A percentile compares a stretch with the other conserved stretches of the same genome.
These are phyloP conservation scores for Sanghuangporus baumii DNA, from an alignment of 1,284 basidiomycete genomes.

Conservation along the genomic window DNA sequence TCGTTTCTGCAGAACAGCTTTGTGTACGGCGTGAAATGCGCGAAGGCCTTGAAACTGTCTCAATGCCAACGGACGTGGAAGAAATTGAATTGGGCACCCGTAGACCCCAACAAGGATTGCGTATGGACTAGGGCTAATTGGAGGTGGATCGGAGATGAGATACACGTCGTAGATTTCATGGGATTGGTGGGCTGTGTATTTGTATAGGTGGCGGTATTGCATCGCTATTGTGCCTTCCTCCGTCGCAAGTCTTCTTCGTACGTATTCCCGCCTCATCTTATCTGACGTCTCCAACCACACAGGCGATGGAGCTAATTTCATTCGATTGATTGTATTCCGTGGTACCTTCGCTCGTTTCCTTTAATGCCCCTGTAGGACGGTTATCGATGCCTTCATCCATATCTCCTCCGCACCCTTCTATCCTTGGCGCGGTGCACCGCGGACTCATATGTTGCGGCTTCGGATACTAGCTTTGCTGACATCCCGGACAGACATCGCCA, in stretches of 20 bases:
- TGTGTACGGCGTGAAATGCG: conserved; percentile 92
- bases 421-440: not conserved
- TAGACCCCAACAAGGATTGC: conserved; percentile 7
- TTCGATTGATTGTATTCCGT: not conserved
- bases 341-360: not conserved
- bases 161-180: not conserved
- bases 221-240: not conserved
- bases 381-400: not conserved
- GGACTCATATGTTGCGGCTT: not conserved
- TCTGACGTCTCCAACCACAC: not conserved
- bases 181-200: not conserved
- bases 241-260: not conserved
- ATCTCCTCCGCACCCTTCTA: not conserved
- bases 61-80: conserved; percentile 35
- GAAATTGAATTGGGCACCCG: conserved; percentile 24
- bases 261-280: not conserved
- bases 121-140: conserved; percentile 7
- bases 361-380: not conserved
- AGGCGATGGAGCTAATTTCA: not conserved
- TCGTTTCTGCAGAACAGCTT: conserved; percentile 84
- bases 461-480: not conserved
- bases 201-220: not conserved
- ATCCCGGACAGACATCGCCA: not conserved
- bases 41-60: conserved; percentile 66
- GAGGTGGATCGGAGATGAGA: not conserved